phyloP scores from a whole-genome alignment of 352 stramenopile species.

The Globisporangium nagaii region DNA sequence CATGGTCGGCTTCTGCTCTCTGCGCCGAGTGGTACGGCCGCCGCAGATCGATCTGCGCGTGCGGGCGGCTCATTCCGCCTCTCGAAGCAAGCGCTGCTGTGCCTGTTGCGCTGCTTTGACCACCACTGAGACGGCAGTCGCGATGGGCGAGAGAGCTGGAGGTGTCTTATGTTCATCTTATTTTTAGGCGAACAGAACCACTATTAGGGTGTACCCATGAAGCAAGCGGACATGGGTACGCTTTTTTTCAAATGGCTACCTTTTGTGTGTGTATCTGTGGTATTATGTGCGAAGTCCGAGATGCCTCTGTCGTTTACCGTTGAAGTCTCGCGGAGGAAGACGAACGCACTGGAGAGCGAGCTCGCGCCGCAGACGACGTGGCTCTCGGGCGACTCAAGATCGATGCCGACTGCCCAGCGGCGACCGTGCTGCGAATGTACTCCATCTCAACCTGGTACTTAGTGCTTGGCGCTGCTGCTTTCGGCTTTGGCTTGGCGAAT shows the following conservation, averaged over 20 bases:
- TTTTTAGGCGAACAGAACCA: too few relatives aligned
- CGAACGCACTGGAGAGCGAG: constrained; percentile 1
- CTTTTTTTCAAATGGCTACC: too few relatives aligned
- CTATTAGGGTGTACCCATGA: too few relatives aligned
- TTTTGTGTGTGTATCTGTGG: background rate
- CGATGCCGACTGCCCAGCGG: background rate
- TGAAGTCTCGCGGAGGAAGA: background rate
- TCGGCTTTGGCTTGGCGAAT: background rate
- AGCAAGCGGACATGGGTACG: too few relatives aligned
- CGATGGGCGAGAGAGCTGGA: too few relatives aligned
- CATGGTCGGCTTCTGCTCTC: background rate
- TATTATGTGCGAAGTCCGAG: background rate
- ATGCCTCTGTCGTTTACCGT: background rate
- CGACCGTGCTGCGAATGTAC: constrained; percentile 31
- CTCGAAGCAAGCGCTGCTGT: background rate
- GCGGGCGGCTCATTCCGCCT: background rate
- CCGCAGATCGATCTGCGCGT: constrained; percentile 4
- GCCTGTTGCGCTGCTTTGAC: too few relatives aligned
- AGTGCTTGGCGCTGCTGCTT: background rate
- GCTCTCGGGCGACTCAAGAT: background rate
- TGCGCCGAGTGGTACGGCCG: background rate
- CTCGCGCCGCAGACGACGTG: background rate
- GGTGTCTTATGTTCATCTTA: too few relatives aligned
- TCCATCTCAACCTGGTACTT: constrained; percentile 47
- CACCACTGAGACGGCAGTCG: too few relatives aligned